These are phyloP conservation scores for Colletotrichum tamarilloi DNA, from an alignment of 2,329 filamentous ascomycete species.

Conservation along the genomic window DNA sequence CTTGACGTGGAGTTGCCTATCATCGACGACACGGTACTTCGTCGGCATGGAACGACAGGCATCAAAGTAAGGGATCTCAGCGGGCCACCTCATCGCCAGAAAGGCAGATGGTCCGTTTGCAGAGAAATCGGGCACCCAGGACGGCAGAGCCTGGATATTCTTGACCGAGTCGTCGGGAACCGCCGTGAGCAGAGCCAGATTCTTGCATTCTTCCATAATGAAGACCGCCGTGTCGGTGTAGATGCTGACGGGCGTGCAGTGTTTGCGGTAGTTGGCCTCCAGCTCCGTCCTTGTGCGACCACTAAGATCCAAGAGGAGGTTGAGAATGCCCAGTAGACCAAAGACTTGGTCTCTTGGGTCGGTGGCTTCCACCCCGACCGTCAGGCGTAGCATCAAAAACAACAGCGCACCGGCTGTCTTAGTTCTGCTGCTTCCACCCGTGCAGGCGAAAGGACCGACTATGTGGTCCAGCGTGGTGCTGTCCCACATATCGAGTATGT, in stretches of 20 bases:
- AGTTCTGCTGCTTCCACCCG: neutral
- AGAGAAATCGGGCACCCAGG: slow-evolving; percentile 41
- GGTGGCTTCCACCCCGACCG: slow-evolving; percentile 33
- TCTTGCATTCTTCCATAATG: slow-evolving; percentile 32
- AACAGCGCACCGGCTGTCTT: slow-evolving; percentile 25
- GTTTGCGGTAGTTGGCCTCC: slow-evolving; percentile 11
- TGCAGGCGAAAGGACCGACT: neutral
- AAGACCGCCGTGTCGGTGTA: slow-evolving; percentile 16
- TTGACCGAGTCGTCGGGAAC: slow-evolving; percentile 36
- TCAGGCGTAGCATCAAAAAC: slow-evolving; percentile 31
- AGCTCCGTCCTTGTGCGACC: slow-evolving; percentile 9
- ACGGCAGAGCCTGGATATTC: slow-evolving; percentile 21
- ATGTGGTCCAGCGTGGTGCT: slow-evolving; percentile 22
- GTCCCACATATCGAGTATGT: slow-evolving; percentile 11
- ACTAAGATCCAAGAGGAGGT: slow-evolving; percentile 18
- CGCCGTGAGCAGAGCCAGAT: slow-evolving; percentile 37
- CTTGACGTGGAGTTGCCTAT: slow-evolving; percentile 4
- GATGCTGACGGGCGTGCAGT: slow-evolving; percentile 8
- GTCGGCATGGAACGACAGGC: slow-evolving; percentile 6
- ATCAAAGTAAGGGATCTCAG: slow-evolving; percentile 8
- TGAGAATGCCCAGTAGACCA: slow-evolving; percentile 35
- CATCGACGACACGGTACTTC: neutral
- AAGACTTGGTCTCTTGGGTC: slow-evolving; percentile 36
- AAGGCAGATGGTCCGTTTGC: slow-evolving; percentile 10
- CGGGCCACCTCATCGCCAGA: slow-evolving; percentile 17